These are phyloP conservation scores for Selaginella tamariscina DNA, from an alignment of 75 land plant genomes.

Conservation along the genomic window DNA sequence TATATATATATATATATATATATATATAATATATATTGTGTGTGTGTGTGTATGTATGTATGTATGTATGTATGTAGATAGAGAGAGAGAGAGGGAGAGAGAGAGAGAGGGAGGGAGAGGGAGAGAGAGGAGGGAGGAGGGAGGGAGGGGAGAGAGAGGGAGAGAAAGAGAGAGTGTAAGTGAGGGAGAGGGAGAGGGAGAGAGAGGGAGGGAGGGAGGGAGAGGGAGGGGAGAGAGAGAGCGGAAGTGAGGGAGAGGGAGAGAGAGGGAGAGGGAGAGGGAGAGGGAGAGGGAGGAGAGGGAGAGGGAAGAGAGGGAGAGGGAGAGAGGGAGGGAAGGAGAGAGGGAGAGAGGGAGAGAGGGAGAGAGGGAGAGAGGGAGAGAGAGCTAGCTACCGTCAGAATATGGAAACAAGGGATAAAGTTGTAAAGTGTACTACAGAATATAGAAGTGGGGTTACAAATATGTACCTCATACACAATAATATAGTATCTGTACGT, in stretches of 20 bases:
- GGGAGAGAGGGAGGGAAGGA: not conserved
- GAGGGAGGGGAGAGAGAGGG: conserved; percentile 2
- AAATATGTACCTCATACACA: no score
- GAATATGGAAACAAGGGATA: no score
- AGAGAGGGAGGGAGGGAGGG: not conserved
- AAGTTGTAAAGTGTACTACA: no score
- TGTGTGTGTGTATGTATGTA: no score
- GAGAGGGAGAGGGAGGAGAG: not conserved
- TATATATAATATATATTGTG: no score
- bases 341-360: not conserved
- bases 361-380: not conserved
- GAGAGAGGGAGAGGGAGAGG: not conserved
- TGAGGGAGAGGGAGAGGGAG: not conserved
- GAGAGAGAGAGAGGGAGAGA: no score
- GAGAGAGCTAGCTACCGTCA: no score
- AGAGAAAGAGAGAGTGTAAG: not conserved
- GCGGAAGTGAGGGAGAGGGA: no score
- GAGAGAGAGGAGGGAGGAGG: not conserved
- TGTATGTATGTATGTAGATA: no score
- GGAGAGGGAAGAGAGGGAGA: not conserved
- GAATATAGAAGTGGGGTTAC: no score
- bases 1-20: no score
- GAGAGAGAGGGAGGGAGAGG: not conserved
- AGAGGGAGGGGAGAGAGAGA: not conserved
- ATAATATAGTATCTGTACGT: no score